These are phyloP conservation scores for Nothophoma quercina DNA, from an alignment of 2,329 filamentous ascomycete genomes.

Conservation along the genomic window DNA sequence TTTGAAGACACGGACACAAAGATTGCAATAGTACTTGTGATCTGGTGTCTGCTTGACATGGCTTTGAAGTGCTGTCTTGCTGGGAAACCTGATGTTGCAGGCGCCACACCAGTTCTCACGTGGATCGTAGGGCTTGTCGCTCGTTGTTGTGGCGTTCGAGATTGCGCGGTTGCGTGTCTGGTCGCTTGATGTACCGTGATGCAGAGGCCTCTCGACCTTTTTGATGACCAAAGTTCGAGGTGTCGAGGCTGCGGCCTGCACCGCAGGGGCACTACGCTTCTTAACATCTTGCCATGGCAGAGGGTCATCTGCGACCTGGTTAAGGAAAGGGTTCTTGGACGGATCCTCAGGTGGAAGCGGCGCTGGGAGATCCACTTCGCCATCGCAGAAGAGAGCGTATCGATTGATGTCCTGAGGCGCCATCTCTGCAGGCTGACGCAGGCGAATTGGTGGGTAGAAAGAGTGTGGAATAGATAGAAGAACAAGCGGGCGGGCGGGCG, in stretches of 20 bases:
- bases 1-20: conserved; percentile 46
- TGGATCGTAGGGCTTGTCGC: conserved; percentile 24
- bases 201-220: conserved; percentile 4
- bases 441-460: too few relatives aligned
- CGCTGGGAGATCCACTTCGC: conserved; percentile 17
- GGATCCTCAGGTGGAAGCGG: conserved; percentile 6
- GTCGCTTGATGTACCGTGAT: not conserved
- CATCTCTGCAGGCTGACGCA: conserved; percentile 19
- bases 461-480: not conserved
- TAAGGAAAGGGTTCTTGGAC: conserved; percentile 28
- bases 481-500: not conserved
- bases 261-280: conserved; percentile 21
- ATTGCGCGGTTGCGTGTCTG: conserved; percentile 10
- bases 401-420: conserved; percentile 28
- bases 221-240: conserved; percentile 20
- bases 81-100: conserved; percentile 34
- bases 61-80: conserved; percentile 29
- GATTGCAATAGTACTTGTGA: conserved; percentile 46
- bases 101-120: conserved; percentile 46
- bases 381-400: conserved; percentile 32
- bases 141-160: conserved; percentile 17
- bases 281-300: conserved; percentile 40
- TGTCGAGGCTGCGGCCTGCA: not conserved
- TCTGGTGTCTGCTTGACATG: conserved; percentile 37
- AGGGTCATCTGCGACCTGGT: conserved; percentile 33